Conservation (phyloP, 805 yeast species). For the Yarrowia sp. region DNA sequence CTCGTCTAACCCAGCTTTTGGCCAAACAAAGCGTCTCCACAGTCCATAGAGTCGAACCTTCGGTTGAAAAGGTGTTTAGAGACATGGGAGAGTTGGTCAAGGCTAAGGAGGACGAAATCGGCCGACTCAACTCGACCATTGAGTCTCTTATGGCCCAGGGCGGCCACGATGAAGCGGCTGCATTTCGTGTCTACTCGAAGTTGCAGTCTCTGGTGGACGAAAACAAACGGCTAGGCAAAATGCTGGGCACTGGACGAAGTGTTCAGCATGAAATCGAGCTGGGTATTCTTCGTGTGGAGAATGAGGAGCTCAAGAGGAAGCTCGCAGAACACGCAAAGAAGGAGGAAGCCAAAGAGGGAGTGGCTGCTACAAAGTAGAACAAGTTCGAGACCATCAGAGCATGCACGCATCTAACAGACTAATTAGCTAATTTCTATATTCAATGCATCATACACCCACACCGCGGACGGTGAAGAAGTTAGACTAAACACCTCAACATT, state of each 20-base stretch:
- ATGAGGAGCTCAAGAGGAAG: conserved; percentile 4
- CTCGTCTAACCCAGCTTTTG: conserved; percentile 6
- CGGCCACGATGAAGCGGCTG: conserved; percentile 3
- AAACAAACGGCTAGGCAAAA: conserved; percentile 14
- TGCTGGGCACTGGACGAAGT: conserved; percentile 4
- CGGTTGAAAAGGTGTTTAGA: conserved; percentile 13
- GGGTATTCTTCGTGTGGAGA: conserved; percentile 18
- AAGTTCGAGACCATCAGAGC: too few species aligned
- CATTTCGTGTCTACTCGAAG: conserved; percentile 16
- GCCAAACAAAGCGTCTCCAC: conserved; percentile 5
- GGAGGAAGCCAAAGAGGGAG: background rate
- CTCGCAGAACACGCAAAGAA: background rate
- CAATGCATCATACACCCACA: too few species aligned
- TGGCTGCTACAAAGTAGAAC: too few species aligned
- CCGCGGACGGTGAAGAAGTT: too few species aligned
- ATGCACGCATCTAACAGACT: too few species aligned
- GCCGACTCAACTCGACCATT: conserved; percentile 7
- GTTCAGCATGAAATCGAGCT: conserved; percentile 31
- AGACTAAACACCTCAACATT: too few species aligned
- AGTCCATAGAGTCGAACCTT: conserved; percentile 5
- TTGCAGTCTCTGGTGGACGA: conserved; percentile 16
- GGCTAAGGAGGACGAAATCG: conserved; percentile 17
- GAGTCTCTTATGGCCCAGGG: conserved; percentile 15
- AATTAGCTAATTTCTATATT: background rate
- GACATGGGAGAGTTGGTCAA: conserved; percentile 24